Conservation (phyloP, 2,329 filamentous ascomycete genomes). For the Fusarium paranaense region DNA sequence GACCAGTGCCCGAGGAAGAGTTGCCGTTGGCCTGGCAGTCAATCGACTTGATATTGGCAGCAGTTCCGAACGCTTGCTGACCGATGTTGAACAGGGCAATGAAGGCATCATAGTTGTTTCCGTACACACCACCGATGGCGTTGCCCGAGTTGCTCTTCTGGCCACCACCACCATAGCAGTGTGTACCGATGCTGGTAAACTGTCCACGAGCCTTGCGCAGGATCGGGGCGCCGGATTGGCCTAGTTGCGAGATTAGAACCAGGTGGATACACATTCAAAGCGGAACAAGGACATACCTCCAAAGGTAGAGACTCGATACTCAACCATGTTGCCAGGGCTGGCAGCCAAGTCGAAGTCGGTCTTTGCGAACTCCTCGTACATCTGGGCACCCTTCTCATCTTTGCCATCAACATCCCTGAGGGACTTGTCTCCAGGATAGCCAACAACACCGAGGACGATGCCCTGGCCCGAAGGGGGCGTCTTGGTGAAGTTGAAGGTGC, state of each 20-base stretch:
- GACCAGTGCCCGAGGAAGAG: not conserved
- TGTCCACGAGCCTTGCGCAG: constrained; percentile 23
- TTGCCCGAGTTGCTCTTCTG: constrained; percentile 42
- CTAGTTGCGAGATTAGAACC: constrained; percentile 21
- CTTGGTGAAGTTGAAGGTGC: constrained; percentile 32
- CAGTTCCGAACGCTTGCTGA: not conserved
- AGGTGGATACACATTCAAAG: not conserved
- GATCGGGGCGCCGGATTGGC: constrained; percentile 46
- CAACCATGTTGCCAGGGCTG: constrained; percentile 43
- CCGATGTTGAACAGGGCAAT: constrained; percentile 20
- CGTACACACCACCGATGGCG: constrained; percentile 35
- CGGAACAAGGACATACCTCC: constrained; percentile 35
- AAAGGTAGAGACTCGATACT: constrained; percentile 47
- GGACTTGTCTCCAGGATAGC: constrained; percentile 49
- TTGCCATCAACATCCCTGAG: constrained; percentile 4
- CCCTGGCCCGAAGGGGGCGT: constrained; percentile 21
- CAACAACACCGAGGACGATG: constrained; percentile 46
- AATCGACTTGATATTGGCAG: not conserved
- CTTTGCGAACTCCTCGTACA: constrained; percentile 47
- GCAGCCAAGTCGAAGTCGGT: constrained; percentile 40
- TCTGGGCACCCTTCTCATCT: constrained; percentile 45
- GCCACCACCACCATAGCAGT: constrained; percentile 43
- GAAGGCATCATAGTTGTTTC: constrained; percentile 40
- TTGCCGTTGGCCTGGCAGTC: not conserved
- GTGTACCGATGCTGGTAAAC: constrained; percentile 43